Conservation (phyloP, 1,284 basidiomycete genomes). For the Termitomyces sp. region DNA sequence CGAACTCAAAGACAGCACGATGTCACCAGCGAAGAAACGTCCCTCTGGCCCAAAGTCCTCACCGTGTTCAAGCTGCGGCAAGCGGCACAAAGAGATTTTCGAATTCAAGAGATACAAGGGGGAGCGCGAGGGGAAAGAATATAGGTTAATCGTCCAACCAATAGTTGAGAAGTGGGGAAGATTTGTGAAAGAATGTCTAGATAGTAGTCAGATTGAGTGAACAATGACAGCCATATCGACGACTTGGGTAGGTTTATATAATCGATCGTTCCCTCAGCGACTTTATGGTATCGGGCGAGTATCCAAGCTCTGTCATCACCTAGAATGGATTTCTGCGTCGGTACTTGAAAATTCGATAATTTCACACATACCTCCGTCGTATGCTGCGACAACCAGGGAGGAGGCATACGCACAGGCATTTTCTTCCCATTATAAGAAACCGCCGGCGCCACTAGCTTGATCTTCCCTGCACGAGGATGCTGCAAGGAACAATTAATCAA, state of each 20-base stretch:
- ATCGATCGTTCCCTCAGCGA: slow-evolving; percentile 48
- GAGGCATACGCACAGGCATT: slow-evolving; percentile 70
- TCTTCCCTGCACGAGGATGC: slow-evolving; percentile 75
- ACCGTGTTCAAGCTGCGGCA: not conserved
- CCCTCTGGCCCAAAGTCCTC: not conserved
- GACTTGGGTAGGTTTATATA: slow-evolving; percentile 36
- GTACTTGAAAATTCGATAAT: not conserved
- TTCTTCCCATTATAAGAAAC: slow-evolving; percentile 84
- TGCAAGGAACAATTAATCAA: slow-evolving; percentile 22
- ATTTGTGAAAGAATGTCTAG: not conserved
- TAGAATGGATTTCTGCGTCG: slow-evolving; percentile 24
- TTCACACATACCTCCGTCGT: slow-evolving; percentile 58
- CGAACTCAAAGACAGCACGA: not conserved
- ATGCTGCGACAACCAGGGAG: slow-evolving; percentile 83
- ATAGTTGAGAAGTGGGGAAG: not conserved
- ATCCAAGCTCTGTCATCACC: slow-evolving; percentile 71
- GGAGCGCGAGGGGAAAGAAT: not conserved
- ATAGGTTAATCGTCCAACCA: not conserved
- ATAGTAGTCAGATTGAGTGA: not conserved
- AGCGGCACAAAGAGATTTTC: not conserved
- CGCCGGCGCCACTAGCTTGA: slow-evolving; percentile 84
- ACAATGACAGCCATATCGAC: not conserved
- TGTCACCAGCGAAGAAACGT: not conserved
- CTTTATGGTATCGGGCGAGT: slow-evolving; percentile 49
- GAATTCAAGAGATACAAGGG: not conserved